Conservation (phyloP, 306 rosid genomes). For the Fragaria nilgerrensis region DNA sequence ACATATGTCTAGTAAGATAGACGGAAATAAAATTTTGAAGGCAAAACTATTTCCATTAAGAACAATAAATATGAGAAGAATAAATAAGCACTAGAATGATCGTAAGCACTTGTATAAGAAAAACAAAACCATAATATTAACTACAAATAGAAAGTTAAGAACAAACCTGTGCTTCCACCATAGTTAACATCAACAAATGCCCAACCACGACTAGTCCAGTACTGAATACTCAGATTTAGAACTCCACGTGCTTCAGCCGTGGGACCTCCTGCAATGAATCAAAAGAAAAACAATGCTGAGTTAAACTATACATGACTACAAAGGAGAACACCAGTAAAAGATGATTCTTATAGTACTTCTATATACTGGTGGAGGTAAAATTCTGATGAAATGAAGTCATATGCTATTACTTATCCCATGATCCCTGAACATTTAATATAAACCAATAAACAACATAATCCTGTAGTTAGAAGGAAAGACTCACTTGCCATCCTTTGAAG, state of each 20-base stretch:
- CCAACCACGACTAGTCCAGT: slow-evolving; percentile 98
- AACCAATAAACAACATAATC: no score
- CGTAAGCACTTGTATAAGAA: not conserved
- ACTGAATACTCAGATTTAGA: slow-evolving; percentile 73
- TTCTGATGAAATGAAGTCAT: not conserved
- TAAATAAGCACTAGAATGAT: not conserved
- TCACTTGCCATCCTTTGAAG: not conserved
- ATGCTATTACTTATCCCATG: not conserved
- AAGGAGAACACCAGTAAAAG: not conserved
- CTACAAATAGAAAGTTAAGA: slow-evolving; percentile 18
- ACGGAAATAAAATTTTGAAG: not conserved
- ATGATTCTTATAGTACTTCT: not conserved
- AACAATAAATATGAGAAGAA: not conserved
- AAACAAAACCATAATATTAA: not conserved
- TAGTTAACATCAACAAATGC: slow-evolving; percentile 84
- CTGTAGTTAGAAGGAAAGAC: not conserved
- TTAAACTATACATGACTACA: slow-evolving; percentile 6
- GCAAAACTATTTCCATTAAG: not conserved
- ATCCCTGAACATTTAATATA: not conserved
- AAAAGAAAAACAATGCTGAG: slow-evolving; percentile 1
- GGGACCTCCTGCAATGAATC: slow-evolving; percentile 82
- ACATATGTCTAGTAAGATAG: not conserved
- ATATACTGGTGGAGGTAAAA: not conserved
- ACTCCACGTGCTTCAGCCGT: slow-evolving; percentile 73
- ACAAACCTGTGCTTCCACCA: slow-evolving; percentile 99